Evolutionary conservation across 371 early-diverging fungal genomes (phyloP), one percentile per base, ranked within the genome.

Genomic region (Lichtheimia hyalospora): DNA sequence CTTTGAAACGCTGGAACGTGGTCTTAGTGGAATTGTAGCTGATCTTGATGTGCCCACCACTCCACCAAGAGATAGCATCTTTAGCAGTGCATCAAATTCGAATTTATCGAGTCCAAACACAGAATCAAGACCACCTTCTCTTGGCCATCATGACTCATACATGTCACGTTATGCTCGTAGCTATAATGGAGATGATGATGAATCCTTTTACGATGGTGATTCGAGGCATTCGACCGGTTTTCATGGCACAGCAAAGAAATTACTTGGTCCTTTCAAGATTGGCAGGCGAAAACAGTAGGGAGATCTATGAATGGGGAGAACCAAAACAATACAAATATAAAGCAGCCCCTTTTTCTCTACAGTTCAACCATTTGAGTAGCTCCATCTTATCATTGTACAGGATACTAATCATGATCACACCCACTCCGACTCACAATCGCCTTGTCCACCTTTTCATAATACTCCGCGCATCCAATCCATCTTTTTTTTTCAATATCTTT

Each of bases 1-100:
- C 7, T 80, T 80, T 63, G 81, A 80, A 56, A 77, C 77, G 1
- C 24, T 77, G 52, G 78, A 77, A 54, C 70, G 67, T 21, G 62
- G 72, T 50, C 39, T 74, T 42, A 74, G 68, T 34, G 56, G 61
- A 20, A 67, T 77, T 24, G 68, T 69, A 10, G 68, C 63, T 39
- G 64, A 68, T 27, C 41, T 63, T 49, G 55, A 61, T 50, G 61
- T 61, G 12, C 59, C 52, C 4, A 18, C 18, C 5, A 53, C 60
- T 18, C 58, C 58, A 53, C 52, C 60, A 15, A 27, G 55, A 14
- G 43, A 49, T 21, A 61, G 61, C 41, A 16, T 61, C 20, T 61
- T 61, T 25, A 61, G 61, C 61, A 61, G 61, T 21, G 50, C 44
- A 49, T 54, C 61, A 23, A 61, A 54, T 13, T 61, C 61, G 24